phyloP scores from a whole-genome alignment of 805 yeast species.

The Saturnispora besseyi region DNA sequence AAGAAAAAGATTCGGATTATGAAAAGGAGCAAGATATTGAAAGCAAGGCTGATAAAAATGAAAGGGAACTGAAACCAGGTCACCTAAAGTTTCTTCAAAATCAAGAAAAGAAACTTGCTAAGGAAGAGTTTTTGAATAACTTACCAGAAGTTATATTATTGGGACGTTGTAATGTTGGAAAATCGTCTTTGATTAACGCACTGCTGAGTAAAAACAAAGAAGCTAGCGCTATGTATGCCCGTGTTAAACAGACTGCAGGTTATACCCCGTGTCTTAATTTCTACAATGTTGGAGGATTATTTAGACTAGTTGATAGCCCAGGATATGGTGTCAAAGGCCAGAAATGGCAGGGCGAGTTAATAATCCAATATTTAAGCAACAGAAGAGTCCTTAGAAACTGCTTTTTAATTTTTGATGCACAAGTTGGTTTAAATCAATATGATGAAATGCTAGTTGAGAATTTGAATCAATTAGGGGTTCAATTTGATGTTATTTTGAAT shows the following conservation, averaged over 20 bases:
- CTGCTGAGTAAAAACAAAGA: slow-evolving; percentile 36
- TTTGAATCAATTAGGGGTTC: slow-evolving; percentile 45
- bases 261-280: slow-evolving; percentile 60
- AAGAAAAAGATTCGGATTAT: slow-evolving; percentile 2
- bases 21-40: background rate
- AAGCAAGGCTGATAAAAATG: slow-evolving; percentile 3
- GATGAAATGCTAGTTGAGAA: slow-evolving; percentile 47
- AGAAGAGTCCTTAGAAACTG: slow-evolving; percentile 48
- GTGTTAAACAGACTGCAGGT: slow-evolving; percentile 28
- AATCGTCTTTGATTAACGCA: slow-evolving; percentile 65
- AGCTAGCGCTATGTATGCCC: slow-evolving; percentile 32
- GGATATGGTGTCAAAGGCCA: slow-evolving; percentile 79
- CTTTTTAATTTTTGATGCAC: slow-evolving; percentile 53
- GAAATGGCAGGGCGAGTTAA: slow-evolving; percentile 58
- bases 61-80: slow-evolving; percentile 20
- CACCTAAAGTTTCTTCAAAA: slow-evolving; percentile 21
- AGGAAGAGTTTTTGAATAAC: slow-evolving; percentile 24
- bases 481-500: slow-evolving; percentile 69
- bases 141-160: slow-evolving; percentile 70
- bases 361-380: slow-evolving; percentile 49
- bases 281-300: slow-evolving; percentile 52
- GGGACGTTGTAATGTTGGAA: slow-evolving; percentile 82
- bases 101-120: slow-evolving; percentile 16
- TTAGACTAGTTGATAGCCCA: slow-evolving; percentile 75
- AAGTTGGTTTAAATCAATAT: slow-evolving; percentile 47